A percentile compares a stretch with the other conserved stretches of the same genome.
phyloP scores from a whole-genome alignment of 2,329 filamentous ascomycete species.

The Fusarium annulatum region DNA sequence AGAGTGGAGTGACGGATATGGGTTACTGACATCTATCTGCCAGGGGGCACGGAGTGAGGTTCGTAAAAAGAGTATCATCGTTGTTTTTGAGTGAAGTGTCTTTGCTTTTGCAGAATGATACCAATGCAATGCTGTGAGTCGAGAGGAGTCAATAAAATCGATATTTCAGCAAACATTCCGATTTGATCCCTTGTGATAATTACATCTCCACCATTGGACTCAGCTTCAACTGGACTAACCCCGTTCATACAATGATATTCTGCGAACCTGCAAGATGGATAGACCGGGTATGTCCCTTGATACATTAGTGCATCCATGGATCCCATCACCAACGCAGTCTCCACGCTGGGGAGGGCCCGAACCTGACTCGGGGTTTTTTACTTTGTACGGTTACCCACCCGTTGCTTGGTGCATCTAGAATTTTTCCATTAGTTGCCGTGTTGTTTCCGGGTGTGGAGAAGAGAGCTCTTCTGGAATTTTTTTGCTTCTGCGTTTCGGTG shows the following conservation, averaged over 20 bases:
- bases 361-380: slow-evolving; percentile 1
- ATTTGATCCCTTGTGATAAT: background rate
- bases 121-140: background rate
- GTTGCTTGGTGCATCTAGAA: slow-evolving; percentile 10
- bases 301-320: slow-evolving; percentile 31
- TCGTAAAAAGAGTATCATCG: slow-evolving; percentile 38
- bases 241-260: slow-evolving; percentile 8
- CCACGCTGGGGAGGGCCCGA: slow-evolving; percentile 3
- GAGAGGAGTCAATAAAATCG: slow-evolving; percentile 8
- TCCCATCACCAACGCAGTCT: background rate
- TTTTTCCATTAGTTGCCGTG: background rate
- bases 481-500: background rate
- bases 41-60: slow-evolving; percentile 37
- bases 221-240: background rate
- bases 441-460: background rate
- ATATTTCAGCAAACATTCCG: background rate
- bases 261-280: slow-evolving; percentile 19
- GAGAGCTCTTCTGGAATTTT: background rate
- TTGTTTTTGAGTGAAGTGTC: slow-evolving; percentile 27
- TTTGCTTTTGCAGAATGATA: slow-evolving; percentile 5
- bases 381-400: background rate
- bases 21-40: slow-evolving; percentile 23
- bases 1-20: slow-evolving; percentile 23
- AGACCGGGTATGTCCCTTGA: slow-evolving; percentile 11
- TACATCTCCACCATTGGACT: background rate